Evolutionary conservation across 495 filamentous ascomycete species (phyloP).

Genomic region (Daldinia caldariorum): DNA sequence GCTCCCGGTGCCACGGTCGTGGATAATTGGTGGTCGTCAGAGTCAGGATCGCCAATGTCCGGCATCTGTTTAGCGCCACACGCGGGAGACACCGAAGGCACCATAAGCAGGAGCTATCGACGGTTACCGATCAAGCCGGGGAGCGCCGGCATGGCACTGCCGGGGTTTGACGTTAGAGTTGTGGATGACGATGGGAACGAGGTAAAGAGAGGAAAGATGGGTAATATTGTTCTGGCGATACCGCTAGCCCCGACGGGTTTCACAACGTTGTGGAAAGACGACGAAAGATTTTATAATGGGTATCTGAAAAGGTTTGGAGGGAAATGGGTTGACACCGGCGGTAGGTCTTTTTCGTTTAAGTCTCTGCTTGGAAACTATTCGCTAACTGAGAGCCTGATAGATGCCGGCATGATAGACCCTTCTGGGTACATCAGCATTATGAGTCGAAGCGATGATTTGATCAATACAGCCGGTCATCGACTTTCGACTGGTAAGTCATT

Average conservation of each 20-base stretch:
- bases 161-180: conserved; percentile 85
- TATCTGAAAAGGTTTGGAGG: conserved; percentile 84
- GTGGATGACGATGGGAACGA: conserved; percentile 82
- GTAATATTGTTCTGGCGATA: conserved; percentile 86
- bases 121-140: conserved; percentile 74
- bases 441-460: conserved; percentile 88
- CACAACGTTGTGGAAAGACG: conserved; percentile 83
- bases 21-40: conserved; percentile 97
- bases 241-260: conserved; percentile 89
- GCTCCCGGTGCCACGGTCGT: conserved; percentile 73
- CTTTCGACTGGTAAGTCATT: conserved; percentile 79
- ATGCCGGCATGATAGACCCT: conserved; percentile 84
- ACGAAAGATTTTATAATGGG: conserved; percentile 80
- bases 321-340: conserved; percentile 85
- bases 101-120: conserved; percentile 34
- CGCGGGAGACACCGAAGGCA: conserved; percentile 54
- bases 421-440: conserved; percentile 89
- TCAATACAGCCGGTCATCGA: conserved; percentile 93
- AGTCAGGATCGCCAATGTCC: conserved; percentile 89
- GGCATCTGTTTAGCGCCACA: conserved; percentile 74
- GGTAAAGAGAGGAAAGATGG: conserved; percentile 75
- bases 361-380: conserved; percentile 2
- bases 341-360: conserved; percentile 30
- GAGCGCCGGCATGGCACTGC: conserved; percentile 88
- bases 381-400: conserved; percentile 48